Evolutionary conservation across 1,284 basidiomycete genomes (phyloP).

Genomic region (Flammula alnicola): DNA sequence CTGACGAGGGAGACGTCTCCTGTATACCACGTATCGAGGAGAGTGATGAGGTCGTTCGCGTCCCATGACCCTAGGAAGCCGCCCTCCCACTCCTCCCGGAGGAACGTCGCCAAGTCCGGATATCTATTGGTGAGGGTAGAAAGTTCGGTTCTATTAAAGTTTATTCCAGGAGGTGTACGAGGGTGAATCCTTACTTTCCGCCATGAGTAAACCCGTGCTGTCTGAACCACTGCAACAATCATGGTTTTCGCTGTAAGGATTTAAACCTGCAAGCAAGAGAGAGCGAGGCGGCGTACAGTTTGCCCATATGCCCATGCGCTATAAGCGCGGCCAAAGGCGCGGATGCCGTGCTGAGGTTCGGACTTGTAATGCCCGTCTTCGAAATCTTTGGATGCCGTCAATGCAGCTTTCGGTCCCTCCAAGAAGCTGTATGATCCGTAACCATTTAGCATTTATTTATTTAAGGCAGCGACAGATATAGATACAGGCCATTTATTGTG

Average conservation of each 20-base stretch:
- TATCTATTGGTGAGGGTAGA: too few relatives aligned
- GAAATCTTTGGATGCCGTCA: slow-evolving; percentile 62
- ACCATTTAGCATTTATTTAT: background rate
- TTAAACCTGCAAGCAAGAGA: too few relatives aligned
- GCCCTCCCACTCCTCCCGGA: slow-evolving; percentile 56
- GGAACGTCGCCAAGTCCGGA: slow-evolving; percentile 52
- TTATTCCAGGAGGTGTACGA: too few relatives aligned
- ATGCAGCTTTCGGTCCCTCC: slow-evolving; percentile 61
- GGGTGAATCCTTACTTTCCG: slow-evolving; percentile 37
- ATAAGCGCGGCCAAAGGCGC: slow-evolving; percentile 62
- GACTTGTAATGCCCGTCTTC: slow-evolving; percentile 56
- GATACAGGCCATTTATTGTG: slow-evolving; percentile 59
- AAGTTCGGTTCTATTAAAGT: too few relatives aligned
- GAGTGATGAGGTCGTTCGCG: slow-evolving; percentile 58
- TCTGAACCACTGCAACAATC: slow-evolving; percentile 57
- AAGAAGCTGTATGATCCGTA: slow-evolving; percentile 54
- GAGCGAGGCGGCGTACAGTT: slow-evolving; percentile 48
- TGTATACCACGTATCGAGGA: slow-evolving; percentile 54
- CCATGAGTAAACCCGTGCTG: slow-evolving; percentile 47
- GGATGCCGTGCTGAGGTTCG: slow-evolving; percentile 51
- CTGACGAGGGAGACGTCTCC: slow-evolving; percentile 53
- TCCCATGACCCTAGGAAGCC: slow-evolving; percentile 52
- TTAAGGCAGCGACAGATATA: background rate
- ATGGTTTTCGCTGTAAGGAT: too few relatives aligned
- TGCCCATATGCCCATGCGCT: slow-evolving; percentile 65